phyloP scores from a whole-genome alignment of 306 rosid species.

The Cyamopsis tetragonoloba region DNA sequence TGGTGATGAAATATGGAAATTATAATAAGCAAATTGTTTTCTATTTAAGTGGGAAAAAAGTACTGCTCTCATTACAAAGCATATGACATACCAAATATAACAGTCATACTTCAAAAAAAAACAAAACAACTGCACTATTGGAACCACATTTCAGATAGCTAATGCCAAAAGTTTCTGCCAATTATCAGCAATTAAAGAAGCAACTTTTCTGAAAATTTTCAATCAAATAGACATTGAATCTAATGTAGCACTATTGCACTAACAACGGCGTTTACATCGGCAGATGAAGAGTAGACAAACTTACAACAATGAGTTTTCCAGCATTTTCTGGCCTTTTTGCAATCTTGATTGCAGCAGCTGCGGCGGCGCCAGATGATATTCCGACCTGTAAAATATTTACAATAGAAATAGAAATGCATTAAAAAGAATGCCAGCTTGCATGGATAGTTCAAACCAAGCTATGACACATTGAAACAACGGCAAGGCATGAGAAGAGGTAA shows the following conservation, averaged over 20 bases:
- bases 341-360: conserved; percentile 79
- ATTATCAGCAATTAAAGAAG: not conserved
- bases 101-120: no score
- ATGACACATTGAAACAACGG: not conserved
- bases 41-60: no score
- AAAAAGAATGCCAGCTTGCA: not conserved
- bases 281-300: conserved; percentile 27
- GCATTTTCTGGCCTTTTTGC: conserved; percentile 83
- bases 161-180: not conserved
- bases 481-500: not conserved
- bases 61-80: no score
- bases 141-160: not conserved
- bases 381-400: conserved; percentile 61
- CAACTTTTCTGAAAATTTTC: not conserved
- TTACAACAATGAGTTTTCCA: conserved; percentile 94
- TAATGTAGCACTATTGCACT: not conserved
- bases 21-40: no score
- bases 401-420: not conserved
- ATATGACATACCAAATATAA: no score
- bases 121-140: not conserved
- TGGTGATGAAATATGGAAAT: not conserved
- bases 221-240: not conserved
- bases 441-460: not conserved
- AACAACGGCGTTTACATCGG: not conserved
- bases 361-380: conserved; percentile 96